Base-by-base conservation (phyloP, 805 yeast species). In the Zygosaccharomyces pseudorouxii region DNA sequence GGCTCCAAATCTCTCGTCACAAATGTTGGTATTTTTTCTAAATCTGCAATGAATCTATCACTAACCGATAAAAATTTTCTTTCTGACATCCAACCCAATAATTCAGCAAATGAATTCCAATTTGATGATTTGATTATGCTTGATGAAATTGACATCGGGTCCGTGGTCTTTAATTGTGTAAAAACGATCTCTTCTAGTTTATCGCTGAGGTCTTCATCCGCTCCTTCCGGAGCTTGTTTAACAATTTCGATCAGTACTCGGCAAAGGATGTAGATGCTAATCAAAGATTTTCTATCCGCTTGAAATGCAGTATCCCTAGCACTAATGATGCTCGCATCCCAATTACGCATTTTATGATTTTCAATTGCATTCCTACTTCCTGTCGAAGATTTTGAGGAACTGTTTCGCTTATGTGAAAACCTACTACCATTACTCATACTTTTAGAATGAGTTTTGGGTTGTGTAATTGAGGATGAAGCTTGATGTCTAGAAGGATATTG, bases 241-340 rank as follows among this genome's bases (percentile, higher is more conserved):
- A 92, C 96, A 10, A 93, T 89, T 62, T 92, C 98, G 47, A 92
- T 86, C 45, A 93, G 73, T 0, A 90, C 98, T 38, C 99, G 78
- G 67, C 97, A 92, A 14, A 93, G 68, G 30, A 93, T 86, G 65
- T 82, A 93, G 16, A 93, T 89, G 49, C 93, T 83, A 2, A 93
- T 88, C 42, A 90, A 70, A 9, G 92, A 86, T 64, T 88, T 89
- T 49, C 95, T 72, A 51, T 92, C 97, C 0, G 95, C 92, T 57
- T 84, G 88, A 3, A 88, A 79, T 5, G 89, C 92, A 0, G 82
- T 78, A 46, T 80, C 81, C 57, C 81, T 76, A 0, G 88, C 67
- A 11, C 62, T 52, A 35, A 72, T 73, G 0, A 72, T 70, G 35
- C 65, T 65, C 46, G 65, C 55, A 56, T 69, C 73, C 22, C 71